Evolutionary conservation across 2,329 filamentous ascomycete genomes (phyloP), one percentile per base, ranked within the genome.

Genomic region (Grosmannia clavigera): DNA sequence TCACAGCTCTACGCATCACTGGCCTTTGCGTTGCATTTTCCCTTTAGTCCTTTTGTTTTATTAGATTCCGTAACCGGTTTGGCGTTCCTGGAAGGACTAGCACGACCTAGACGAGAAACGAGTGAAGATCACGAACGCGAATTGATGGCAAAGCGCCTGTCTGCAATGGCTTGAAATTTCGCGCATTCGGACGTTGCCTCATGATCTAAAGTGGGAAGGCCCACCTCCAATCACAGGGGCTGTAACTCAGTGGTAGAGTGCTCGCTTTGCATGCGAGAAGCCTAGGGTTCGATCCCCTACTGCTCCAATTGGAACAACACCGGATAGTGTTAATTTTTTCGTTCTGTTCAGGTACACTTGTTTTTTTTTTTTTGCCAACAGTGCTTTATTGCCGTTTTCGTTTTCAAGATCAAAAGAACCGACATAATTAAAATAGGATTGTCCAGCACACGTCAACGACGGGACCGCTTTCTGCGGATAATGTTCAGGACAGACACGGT

Each of bases 231-330:
- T n/a, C 27, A 29, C 25, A 14, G 56, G 56, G 56, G 56, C 56
- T 58, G 64, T 65, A 65, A 65, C 67, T 68, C 66, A 69, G 68
- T 67, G 66, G 67, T 68, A 69, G 66, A 68, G 66, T 64, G 66
- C 64, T 68, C 67, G 67, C 67, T 69, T 69, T 69, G 68, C 67
- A 62, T 68, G 68, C 66, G 67, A 67, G 65, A 69, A 64, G 67
- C 63, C 68, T 66, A 67, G 67, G 67, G 67, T 69, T 69, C 68
- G 67, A 69, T 67, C 66, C 67, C 67, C 68, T 68, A 58, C 56
- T 58, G 56, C 56, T 58, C 56, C 56, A 58, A 19, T 12, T 22
- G 27, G 33, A 6, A 5, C 27, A 12, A 46, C 16, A 46, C 5
- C 19, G 1, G 2, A 46, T 19, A 19, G 43, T 19, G 16, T 19